These are phyloP conservation scores for Kwoniella dejecticola DNA, from an alignment of 768 basidiomycete species.

Conservation along the genomic window DNA sequence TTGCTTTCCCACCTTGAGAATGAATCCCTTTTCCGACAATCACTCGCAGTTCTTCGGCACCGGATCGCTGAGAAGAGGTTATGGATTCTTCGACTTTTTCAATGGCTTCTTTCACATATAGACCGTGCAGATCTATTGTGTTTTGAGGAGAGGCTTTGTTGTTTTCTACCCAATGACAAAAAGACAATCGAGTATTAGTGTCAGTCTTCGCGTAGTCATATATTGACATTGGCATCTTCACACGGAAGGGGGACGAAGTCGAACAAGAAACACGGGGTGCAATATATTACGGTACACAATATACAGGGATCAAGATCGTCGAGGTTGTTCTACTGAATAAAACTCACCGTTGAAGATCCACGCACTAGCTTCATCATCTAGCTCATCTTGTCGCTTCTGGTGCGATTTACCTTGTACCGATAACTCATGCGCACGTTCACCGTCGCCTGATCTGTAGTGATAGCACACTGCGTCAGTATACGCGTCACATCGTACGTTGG, in stretches of 20 bases:
- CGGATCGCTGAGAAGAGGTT: constrained; percentile 65
- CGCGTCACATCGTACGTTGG: no score
- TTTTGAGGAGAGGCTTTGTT: constrained; percentile 72
- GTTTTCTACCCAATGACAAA: constrained; percentile 40
- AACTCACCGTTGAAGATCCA: constrained; percentile 80
- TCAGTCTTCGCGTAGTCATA: not conserved
- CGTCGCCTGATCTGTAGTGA: constrained; percentile 61
- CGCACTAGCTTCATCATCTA: constrained; percentile 78
- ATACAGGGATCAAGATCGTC: no score
- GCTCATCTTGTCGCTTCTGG: constrained; percentile 71
- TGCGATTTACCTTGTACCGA: constrained; percentile 79
- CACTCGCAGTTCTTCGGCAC: constrained; percentile 68
- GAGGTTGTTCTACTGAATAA: no score
- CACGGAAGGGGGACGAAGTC: no score
- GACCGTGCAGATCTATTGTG: constrained; percentile 84
- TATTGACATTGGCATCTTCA: no score
- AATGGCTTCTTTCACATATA: constrained; percentile 92
- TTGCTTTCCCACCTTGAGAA: constrained; percentile 71
- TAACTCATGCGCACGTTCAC: constrained; percentile 77
- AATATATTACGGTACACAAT: no score
- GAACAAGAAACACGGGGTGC: no score
- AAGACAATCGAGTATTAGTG: constrained; percentile 1
- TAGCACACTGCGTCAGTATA: constrained; percentile 9
- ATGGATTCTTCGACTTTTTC: constrained; percentile 71
- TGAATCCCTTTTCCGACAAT: constrained; percentile 95